Evolutionary conservation across 1,139 yeast species (phyloP).

Genomic region (Zygoascus meyerae): DNA sequence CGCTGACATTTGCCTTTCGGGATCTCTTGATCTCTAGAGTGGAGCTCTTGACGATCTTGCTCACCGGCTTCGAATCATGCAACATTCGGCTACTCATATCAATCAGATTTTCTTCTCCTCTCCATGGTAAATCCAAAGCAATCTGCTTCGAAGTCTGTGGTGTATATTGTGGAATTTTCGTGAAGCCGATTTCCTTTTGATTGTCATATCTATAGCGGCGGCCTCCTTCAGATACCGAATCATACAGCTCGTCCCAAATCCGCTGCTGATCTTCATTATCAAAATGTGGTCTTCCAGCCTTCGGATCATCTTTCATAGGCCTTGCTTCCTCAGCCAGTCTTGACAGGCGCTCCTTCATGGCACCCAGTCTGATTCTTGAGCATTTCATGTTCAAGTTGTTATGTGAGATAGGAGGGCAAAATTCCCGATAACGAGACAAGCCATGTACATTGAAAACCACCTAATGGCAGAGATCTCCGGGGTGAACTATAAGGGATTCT

Average conservation of each 20-base stretch:
- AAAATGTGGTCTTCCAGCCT: constrained; percentile 20
- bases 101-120: constrained; percentile 49
- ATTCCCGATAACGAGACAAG: too few relatives aligned
- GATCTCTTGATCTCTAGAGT: constrained; percentile 13
- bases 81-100: constrained; percentile 61
- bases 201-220: constrained; percentile 34
- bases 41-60: constrained; percentile 24
- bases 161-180: constrained; percentile 40
- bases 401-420: too few relatives aligned
- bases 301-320: constrained; percentile 34
- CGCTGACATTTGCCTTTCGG: constrained; percentile 15
- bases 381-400: neutral
- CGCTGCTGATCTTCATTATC: constrained; percentile 1
- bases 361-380: constrained; percentile 11
- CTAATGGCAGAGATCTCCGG: too few relatives aligned
- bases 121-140: constrained; percentile 61
- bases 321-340: constrained; percentile 41
- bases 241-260: constrained; percentile 7
- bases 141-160: constrained; percentile 50
- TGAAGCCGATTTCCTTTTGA: constrained; percentile 37
- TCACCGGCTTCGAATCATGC: constrained; percentile 52
- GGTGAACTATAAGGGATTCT: too few relatives aligned
- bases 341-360: constrained; percentile 36
- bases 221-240: constrained; percentile 6
- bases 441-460: too few relatives aligned